Percentiles rank a stretch among this genome's conserved stretches.
These are phyloP conservation scores for Mrakiaceae sp. DNA, from an alignment of 1,284 basidiomycete species.

Conservation along the genomic window DNA sequence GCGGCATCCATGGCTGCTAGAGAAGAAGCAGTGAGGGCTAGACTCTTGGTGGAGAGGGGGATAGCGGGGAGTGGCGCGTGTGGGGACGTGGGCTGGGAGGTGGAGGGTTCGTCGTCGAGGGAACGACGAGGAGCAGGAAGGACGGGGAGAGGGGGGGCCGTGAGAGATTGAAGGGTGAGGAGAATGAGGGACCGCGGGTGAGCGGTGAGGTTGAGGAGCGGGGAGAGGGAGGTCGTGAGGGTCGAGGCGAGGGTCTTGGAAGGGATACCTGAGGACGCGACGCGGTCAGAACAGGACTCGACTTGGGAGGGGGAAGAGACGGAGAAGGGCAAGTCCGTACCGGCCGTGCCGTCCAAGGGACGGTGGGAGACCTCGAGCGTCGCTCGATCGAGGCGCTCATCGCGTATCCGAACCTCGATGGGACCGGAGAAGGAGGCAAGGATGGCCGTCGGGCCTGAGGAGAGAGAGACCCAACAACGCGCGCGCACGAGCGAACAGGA, in stretches of 20 bases:
- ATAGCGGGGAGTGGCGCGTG: slow-evolving; percentile 28
- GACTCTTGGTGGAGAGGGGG: slow-evolving; percentile 32
- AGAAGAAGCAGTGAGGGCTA: slow-evolving; percentile 45
- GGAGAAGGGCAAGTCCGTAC: slow-evolving; percentile 22
- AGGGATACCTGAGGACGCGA: slow-evolving; percentile 28
- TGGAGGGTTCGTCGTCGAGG: slow-evolving; percentile 21
- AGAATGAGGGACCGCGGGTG: slow-evolving; percentile 49
- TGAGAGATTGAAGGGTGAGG: slow-evolving; percentile 47
- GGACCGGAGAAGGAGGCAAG: slow-evolving; percentile 41
- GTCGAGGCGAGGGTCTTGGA: slow-evolving; percentile 32
- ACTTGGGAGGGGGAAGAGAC: not conserved
- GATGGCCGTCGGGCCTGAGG: slow-evolving; percentile 31
- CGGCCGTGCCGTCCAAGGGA: slow-evolving; percentile 38
- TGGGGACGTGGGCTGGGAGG: slow-evolving; percentile 5
- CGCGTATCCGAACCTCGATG: slow-evolving; percentile 41
- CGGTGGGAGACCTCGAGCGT: slow-evolving; percentile 42
- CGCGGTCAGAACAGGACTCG: not conserved
- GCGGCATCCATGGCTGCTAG: slow-evolving; percentile 38
- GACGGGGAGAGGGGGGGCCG: slow-evolving; percentile 44
- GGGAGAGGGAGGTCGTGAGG: slow-evolving; percentile 29
- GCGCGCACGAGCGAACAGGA: not conserved
- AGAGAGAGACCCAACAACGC: too few relatives aligned
- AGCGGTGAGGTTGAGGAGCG: slow-evolving; percentile 37
- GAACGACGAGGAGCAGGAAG: slow-evolving; percentile 37
- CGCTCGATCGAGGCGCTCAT: slow-evolving; percentile 41